phyloP scores from a whole-genome alignment of 2,329 filamentous ascomycete species.

The Fusarium sp. region DNA sequence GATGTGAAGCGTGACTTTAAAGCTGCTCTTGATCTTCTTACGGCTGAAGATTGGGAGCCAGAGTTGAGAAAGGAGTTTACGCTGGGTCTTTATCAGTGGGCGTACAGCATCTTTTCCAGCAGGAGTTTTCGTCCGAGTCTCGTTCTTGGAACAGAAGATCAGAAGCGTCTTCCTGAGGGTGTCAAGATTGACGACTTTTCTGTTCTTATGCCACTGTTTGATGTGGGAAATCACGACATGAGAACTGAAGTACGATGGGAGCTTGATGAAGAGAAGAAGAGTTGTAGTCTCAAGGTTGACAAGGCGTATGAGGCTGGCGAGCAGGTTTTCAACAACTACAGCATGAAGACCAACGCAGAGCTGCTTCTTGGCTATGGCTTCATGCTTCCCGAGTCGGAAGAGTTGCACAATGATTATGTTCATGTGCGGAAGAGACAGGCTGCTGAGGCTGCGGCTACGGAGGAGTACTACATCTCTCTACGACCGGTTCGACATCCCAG shows the following conservation, averaged over 20 bases:
- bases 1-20: slow-evolving; percentile 62
- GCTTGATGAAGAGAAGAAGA: slow-evolving; percentile 52
- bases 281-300: slow-evolving; percentile 59
- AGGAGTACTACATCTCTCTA: slow-evolving; percentile 66
- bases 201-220: slow-evolving; percentile 76
- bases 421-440: slow-evolving; percentile 63
- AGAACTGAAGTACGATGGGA: slow-evolving; percentile 71
- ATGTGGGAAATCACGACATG: slow-evolving; percentile 79
- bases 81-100: slow-evolving; percentile 70
- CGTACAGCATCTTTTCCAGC: slow-evolving; percentile 73
- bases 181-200: slow-evolving; percentile 69
- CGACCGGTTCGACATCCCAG: slow-evolving; percentile 61
- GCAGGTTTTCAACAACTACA: slow-evolving; percentile 79
- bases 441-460: slow-evolving; percentile 36
- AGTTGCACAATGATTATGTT: slow-evolving; percentile 70
- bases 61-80: slow-evolving; percentile 54
- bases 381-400: slow-evolving; percentile 60
- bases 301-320: slow-evolving; percentile 62
- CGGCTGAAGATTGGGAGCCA: slow-evolving; percentile 37
- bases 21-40: slow-evolving; percentile 55
- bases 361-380: slow-evolving; percentile 75
- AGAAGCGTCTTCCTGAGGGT: slow-evolving; percentile 45
- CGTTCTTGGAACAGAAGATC: slow-evolving; percentile 58
- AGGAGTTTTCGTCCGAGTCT: slow-evolving; percentile 73
- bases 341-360: slow-evolving; percentile 79